These are phyloP conservation scores for Suillus paluster DNA, from an alignment of 768 basidiomycete genomes.

Conservation along the genomic window DNA sequence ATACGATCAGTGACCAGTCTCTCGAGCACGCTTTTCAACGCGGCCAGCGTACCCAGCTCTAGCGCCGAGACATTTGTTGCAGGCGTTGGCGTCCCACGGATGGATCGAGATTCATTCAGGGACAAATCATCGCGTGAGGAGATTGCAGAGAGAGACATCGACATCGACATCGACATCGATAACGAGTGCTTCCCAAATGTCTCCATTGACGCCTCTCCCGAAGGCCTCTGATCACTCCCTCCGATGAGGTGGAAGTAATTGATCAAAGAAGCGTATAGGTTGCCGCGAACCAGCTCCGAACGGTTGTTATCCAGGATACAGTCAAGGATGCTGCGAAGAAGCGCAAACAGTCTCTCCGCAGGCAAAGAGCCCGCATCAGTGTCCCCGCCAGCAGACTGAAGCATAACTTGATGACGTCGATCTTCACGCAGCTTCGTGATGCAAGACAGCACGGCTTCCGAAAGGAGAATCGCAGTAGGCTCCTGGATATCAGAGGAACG, in stretches of 20 bases:
- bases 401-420: slow-evolving; percentile 65
- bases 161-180: slow-evolving; percentile 27
- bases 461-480: slow-evolving; percentile 78
- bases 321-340: slow-evolving; percentile 76
- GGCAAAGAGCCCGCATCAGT: slow-evolving; percentile 72
- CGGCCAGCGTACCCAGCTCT: slow-evolving; percentile 62
- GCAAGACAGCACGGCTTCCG: slow-evolving; percentile 79
- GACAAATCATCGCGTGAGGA: slow-evolving; percentile 45
- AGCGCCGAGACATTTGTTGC: slow-evolving; percentile 43
- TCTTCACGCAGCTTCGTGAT: slow-evolving; percentile 92
- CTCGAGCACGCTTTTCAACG: slow-evolving; percentile 73
- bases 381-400: slow-evolving; percentile 69
- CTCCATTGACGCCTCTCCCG: slow-evolving; percentile 20
- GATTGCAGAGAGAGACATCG: slow-evolving; percentile 42
- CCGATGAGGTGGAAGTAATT: slow-evolving; percentile 82
- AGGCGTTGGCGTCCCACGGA: slow-evolving; percentile 23
- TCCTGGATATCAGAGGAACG: slow-evolving; percentile 68
- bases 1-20: slow-evolving; percentile 70
- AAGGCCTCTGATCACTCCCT: slow-evolving; percentile 20
- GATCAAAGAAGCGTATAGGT: slow-evolving; percentile 89
- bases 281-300: slow-evolving; percentile 87
- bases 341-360: slow-evolving; percentile 74
- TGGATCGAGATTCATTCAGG: slow-evolving; percentile 42
- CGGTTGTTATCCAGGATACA: slow-evolving; percentile 77
- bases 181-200: slow-evolving; percentile 29